These are phyloP conservation scores for Mycena haematopus DNA, from an alignment of 768 basidiomycete genomes.

Conservation along the genomic window DNA sequence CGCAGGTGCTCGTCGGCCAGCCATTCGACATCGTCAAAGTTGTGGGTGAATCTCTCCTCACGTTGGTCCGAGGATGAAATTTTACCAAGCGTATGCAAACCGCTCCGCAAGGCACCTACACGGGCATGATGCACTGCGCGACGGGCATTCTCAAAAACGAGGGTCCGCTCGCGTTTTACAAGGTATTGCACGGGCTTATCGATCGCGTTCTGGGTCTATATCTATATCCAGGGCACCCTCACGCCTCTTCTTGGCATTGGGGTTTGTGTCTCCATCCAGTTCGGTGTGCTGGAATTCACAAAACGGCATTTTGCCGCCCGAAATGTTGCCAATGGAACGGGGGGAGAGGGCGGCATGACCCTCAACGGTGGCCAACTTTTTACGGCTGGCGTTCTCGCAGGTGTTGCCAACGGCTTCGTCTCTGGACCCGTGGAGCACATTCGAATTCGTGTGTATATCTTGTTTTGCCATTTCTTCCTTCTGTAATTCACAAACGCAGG, in stretches of 20 bases:
- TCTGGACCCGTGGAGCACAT: constrained; percentile 98
- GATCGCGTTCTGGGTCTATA: constrained; percentile 11
- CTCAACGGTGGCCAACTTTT: constrained; percentile 73
- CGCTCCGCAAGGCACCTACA: constrained; percentile 86
- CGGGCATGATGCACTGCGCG: constrained; percentile 87
- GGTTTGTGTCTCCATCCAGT: constrained; percentile 95
- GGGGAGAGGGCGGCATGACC: constrained; percentile 68
- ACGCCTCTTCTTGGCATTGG: constrained; percentile 93
- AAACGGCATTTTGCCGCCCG: constrained; percentile 78
- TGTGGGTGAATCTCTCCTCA: constrained; percentile 53
- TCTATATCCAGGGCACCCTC: constrained; percentile 73
- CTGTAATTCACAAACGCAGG: constrained; percentile 51
- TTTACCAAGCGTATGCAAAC: constrained; percentile 88
- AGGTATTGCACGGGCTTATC: constrained; percentile 56
- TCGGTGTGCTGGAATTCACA: constrained; percentile 84
- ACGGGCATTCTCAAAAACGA: constrained; percentile 90
- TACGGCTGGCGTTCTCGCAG: constrained; percentile 81
- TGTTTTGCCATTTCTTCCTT: not conserved
- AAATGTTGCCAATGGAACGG: constrained; percentile 64
- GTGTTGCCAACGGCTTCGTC: constrained; percentile 89
- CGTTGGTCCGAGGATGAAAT: constrained; percentile 10
- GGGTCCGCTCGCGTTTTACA: constrained; percentile 94
- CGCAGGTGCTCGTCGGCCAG: constrained; percentile 85
- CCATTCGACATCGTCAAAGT: constrained; percentile 99
- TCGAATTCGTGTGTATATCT: constrained; percentile 79